Conservation (phyloP, 2,329 filamentous ascomycete species). For the Pseudopyricularia cyperi region DNA sequence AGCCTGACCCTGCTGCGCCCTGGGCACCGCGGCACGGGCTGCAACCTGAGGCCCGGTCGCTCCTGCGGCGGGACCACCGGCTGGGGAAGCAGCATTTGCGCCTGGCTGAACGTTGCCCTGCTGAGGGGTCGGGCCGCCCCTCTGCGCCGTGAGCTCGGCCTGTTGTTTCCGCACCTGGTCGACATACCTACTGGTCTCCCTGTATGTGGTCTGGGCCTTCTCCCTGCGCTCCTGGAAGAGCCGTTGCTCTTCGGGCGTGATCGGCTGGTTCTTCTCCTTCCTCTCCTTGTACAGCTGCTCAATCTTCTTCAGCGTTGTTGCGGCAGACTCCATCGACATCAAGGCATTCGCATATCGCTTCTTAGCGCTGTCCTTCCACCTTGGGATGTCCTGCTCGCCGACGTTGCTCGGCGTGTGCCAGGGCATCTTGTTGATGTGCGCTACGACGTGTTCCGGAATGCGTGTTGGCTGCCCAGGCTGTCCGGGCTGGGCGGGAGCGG, state of each 20-base stretch:
- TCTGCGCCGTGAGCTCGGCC: conserved; percentile 15
- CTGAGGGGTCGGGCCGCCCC: conserved; percentile 5
- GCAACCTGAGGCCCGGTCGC: conserved; percentile 3
- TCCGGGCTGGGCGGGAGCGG: conserved; percentile 6
- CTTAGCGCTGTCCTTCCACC: conserved; percentile 35
- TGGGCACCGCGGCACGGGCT: not conserved
- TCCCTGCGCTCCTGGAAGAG: conserved; percentile 29
- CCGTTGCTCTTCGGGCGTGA: conserved; percentile 33
- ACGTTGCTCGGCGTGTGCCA: conserved; percentile 31
- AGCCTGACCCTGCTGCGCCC: conserved; percentile 3
- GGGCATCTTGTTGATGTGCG: conserved; percentile 33
- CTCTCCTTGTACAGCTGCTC: conserved; percentile 29
- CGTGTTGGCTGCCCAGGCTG: conserved; percentile 5
- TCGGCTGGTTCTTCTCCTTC: conserved; percentile 25
- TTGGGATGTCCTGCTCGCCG: conserved; percentile 25
- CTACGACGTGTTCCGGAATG: conserved; percentile 28
- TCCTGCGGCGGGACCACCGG: conserved; percentile 1
- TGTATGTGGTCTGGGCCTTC: conserved; percentile 27
- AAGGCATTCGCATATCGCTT: conserved; percentile 33
- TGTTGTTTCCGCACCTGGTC: conserved; percentile 33
- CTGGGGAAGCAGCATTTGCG: not conserved
- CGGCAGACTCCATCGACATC: conserved; percentile 33
- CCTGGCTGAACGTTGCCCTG: conserved; percentile 2
- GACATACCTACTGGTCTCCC: conserved; percentile 33
- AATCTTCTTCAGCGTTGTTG: conserved; percentile 25